Conservation (phyloP, 2,329 filamentous ascomycete species). For the Cryphonectria radicalis region DNA sequence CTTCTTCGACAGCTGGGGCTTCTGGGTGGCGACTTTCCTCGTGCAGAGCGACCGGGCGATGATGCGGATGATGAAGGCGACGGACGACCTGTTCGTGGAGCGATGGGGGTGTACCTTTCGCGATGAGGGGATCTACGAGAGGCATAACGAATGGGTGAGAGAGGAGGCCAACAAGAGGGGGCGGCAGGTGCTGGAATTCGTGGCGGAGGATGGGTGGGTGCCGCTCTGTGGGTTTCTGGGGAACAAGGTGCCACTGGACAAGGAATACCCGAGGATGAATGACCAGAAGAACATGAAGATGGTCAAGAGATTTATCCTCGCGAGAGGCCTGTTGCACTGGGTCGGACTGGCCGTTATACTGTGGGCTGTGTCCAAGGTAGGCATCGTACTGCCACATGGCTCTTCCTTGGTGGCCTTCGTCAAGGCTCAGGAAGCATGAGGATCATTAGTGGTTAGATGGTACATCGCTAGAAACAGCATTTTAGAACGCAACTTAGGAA, state of each 20-base stretch:
- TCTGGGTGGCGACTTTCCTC: constrained; percentile 24
- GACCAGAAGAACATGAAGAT: constrained; percentile 28
- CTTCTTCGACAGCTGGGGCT: constrained; percentile 27
- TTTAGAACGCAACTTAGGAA: neutral
- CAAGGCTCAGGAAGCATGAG: constrained; percentile 9
- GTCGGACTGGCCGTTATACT: constrained; percentile 5
- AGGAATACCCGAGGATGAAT: constrained; percentile 22
- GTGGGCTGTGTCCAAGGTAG: constrained; percentile 15
- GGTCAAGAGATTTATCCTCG: constrained; percentile 23
- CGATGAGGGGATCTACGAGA: constrained; percentile 21
- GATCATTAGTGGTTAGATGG: neutral
- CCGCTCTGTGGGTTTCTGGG: constrained; percentile 23
- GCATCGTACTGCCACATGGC: constrained; percentile 13
- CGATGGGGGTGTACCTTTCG: constrained; percentile 26
- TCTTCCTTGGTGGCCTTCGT: constrained; percentile 12
- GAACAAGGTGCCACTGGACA: neutral
- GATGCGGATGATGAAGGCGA: constrained; percentile 28
- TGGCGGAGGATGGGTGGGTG: constrained; percentile 22
- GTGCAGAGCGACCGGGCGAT: constrained; percentile 25
- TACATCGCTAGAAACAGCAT: neutral
- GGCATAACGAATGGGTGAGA: constrained; percentile 25
- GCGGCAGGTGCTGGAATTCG: constrained; percentile 21
- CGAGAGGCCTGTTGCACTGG: constrained; percentile 23
- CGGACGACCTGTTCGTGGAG: constrained; percentile 17
- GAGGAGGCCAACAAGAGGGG: constrained; percentile 24